Base-by-base conservation (phyloP, 1,284 basidiomycete genomes). In the Vanrija humicola region DNA sequence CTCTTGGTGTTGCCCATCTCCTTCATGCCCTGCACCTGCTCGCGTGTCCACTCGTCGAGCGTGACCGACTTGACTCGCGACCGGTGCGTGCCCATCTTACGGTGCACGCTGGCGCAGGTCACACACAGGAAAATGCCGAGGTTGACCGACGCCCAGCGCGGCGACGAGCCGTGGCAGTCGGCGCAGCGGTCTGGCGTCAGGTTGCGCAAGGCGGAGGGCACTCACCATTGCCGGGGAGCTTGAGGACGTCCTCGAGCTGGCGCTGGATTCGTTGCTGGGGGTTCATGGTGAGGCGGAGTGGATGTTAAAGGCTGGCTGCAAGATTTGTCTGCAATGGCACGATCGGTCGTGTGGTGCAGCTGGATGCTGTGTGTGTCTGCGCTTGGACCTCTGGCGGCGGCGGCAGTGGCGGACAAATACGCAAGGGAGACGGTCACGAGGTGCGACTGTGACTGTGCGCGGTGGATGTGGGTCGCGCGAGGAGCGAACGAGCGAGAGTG, bases 1-100 rank as follows among this genome's bases (percentile, higher is more conserved):
- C 67, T 67, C 43, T 60, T 60, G 23, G 46, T 64, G 59, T 77
- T 77, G 16, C 75, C 75, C 5, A 71, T 67, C 6, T 54, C 42
- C 21, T 65, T 61, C 67, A 76, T 73, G 12, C 54, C 38, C 39
- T 55, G 49, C 29, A 77, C 70, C 54, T 75, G 72, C 21, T 76
- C 74, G 29, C 74, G 65, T 6, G 73, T 66, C 75, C 75, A 77
- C 21, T 68, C 68, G 58, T 76, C 74, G n/a, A 75, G 64, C 3
- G 74, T 76, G 26, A 74, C 69, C 14, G 70, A 73, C 60, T 76
- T 77, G 25, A 77, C 73, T 58, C 75, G 64, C 9, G 70, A 73
- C n/a, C 58, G 62, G 50, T 77, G 75, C 6, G 75, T 77, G 16
- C 75, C 75, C 55, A 77, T 56, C 55, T 74, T 73, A 6, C 75